Evolutionary conservation across 2,329 filamentous ascomycete genomes (phyloP).

Genomic region (Sporothrix luriei): DNA sequence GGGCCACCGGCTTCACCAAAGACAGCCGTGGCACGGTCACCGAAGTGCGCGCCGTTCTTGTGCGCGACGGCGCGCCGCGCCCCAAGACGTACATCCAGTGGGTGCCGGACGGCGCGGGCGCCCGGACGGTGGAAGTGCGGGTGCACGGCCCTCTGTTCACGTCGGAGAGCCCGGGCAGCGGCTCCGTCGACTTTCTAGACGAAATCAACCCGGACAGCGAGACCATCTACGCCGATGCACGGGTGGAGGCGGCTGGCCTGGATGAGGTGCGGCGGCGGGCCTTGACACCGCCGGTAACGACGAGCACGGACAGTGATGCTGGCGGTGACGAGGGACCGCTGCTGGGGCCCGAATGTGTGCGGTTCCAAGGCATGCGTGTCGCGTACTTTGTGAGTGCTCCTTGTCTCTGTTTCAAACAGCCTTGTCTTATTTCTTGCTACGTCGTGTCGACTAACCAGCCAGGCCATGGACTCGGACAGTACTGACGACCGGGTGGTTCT

Average conservation of each 20-base stretch:
- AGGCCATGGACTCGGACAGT: background rate
- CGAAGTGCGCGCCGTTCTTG: conserved; percentile 66
- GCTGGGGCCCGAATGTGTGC: conserved; percentile 68
- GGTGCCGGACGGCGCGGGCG: conserved; percentile 63
- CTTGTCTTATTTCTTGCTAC: too few relatives aligned
- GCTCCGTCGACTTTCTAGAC: conserved; percentile 78
- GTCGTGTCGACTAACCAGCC: too few relatives aligned
- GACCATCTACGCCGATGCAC: conserved; percentile 72
- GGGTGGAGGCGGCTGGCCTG: conserved; percentile 77
- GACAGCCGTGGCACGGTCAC: conserved; percentile 57
- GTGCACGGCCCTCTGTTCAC: conserved; percentile 84
- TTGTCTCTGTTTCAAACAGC: background rate
- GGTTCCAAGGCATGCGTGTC: conserved; percentile 89
- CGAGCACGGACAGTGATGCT: conserved; percentile 65
- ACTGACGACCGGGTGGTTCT: background rate
- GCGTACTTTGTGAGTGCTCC: conserved; percentile 71
- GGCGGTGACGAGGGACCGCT: conserved; percentile 61
- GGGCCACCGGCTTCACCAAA: conserved; percentile 67
- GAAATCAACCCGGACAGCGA: conserved; percentile 85
- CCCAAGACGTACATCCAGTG: conserved; percentile 89
- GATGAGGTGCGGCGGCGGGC: conserved; percentile 71
- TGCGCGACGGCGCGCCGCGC: conserved; percentile 70
- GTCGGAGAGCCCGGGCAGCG: conserved; percentile 75
- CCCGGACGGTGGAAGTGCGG: conserved; percentile 71
- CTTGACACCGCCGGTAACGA: conserved; percentile 62